These are phyloP conservation scores for Kwoniella dendrophila DNA, from an alignment of 768 basidiomycete genomes.

Conservation along the genomic window DNA sequence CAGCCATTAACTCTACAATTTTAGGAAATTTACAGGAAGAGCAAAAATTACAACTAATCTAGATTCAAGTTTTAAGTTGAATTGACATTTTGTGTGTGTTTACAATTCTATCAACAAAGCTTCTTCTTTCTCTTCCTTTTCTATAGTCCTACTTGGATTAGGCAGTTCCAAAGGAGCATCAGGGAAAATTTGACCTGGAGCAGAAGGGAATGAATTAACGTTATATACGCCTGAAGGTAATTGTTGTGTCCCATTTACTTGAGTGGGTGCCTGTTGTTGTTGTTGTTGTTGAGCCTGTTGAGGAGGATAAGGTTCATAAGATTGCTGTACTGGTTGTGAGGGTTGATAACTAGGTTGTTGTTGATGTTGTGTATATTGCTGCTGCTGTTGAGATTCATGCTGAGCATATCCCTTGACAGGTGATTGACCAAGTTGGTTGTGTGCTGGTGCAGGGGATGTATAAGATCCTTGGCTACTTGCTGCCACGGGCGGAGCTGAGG, in stretches of 20 bases:
- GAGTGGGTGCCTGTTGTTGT: slow-evolving; percentile 11
- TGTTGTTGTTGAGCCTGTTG: slow-evolving; percentile 14
- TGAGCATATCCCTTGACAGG: slow-evolving; percentile 6
- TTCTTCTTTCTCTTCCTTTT: slow-evolving; percentile 44
- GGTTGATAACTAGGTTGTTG: slow-evolving; percentile 45
- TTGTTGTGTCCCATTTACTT: slow-evolving; percentile 8
- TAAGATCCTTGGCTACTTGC: slow-evolving; percentile 19
- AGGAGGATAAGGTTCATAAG: slow-evolving; percentile 14
- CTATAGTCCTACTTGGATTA: slow-evolving; percentile 13
- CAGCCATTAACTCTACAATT: too few relatives aligned
- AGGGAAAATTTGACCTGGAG: slow-evolving; percentile 51
- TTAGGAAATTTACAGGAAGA: too few relatives aligned
- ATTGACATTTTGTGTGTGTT: too few relatives aligned
- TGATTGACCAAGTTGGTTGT: slow-evolving; percentile 1
- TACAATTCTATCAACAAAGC: slow-evolving; percentile 52
- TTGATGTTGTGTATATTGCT: slow-evolving; percentile 47
- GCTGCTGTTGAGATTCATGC: slow-evolving; percentile 28
- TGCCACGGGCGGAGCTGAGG: slow-evolving; percentile 11
- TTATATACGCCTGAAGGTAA: slow-evolving; percentile 29
- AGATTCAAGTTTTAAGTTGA: too few relatives aligned
- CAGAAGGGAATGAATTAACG: slow-evolving; percentile 40
- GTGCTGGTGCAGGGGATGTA: slow-evolving; percentile 7
- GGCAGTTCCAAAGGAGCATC: slow-evolving; percentile 43
- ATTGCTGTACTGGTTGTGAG: slow-evolving; percentile 42
- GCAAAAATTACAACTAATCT: too few relatives aligned